phyloP scores from a whole-genome alignment of 352 stramenopile species.

The Peronospora destructor region DNA sequence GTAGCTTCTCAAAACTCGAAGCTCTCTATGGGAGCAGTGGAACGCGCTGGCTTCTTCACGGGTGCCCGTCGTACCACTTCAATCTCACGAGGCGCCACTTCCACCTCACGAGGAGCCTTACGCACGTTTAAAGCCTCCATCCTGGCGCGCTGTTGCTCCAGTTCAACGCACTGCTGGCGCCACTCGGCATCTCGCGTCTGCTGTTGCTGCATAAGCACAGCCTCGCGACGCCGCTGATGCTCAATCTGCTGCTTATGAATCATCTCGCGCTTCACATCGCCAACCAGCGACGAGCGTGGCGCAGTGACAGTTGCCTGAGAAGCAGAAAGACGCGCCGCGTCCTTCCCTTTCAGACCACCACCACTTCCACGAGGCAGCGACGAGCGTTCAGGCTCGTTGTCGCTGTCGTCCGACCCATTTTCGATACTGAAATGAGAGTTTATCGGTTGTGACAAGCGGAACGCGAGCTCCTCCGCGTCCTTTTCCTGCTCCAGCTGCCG shows the following conservation, averaged over 20 bases:
- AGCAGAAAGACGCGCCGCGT: slow-evolving; percentile 1
- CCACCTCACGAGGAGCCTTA: slow-evolving; percentile 24
- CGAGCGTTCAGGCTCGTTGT: slow-evolving; percentile 25
- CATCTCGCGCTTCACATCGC: slow-evolving; percentile 59
- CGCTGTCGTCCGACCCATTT: slow-evolving; percentile 28
- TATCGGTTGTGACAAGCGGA: slow-evolving; percentile 35
- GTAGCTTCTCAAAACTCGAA: slow-evolving; percentile 37
- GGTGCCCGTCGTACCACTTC: slow-evolving; percentile 38
- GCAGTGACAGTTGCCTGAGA: slow-evolving; percentile 11
- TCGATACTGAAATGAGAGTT: slow-evolving; percentile 33
- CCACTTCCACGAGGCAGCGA: slow-evolving; percentile 5
- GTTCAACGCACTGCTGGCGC: slow-evolving; percentile 29
- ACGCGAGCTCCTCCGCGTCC: slow-evolving; percentile 38
- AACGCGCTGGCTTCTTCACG: slow-evolving; percentile 22
- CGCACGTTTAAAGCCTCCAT: slow-evolving; percentile 18
- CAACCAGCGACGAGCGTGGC: slow-evolving; percentile 52
- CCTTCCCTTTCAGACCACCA: slow-evolving; percentile 5
- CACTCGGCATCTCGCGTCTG: slow-evolving; percentile 13
- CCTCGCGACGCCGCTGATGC: slow-evolving; percentile 57
- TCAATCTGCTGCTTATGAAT: slow-evolving; percentile 58
- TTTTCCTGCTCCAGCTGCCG: slow-evolving; percentile 25
- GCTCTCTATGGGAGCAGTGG: slow-evolving; percentile 25
- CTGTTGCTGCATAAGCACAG: slow-evolving; percentile 49
- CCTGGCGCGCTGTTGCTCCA: slow-evolving; percentile 28
- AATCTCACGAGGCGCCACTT: slow-evolving; percentile 34